phyloP scores from a whole-genome alignment of 768 basidiomycete genomes.

The Boletus sensibilis region DNA sequence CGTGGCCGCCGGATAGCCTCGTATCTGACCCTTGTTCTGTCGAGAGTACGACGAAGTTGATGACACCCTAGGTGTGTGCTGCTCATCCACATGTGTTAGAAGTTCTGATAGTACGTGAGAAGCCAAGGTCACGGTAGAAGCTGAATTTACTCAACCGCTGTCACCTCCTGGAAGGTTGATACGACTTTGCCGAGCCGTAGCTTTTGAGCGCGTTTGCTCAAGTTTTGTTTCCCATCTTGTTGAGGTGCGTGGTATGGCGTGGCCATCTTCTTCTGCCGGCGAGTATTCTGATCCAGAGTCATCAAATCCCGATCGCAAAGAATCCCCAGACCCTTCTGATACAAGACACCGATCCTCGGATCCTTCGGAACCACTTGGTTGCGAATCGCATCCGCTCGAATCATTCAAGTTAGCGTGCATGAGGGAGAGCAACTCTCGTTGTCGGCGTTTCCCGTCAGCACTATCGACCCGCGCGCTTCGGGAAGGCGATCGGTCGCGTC shows the following conservation, averaged over 20 bases:
- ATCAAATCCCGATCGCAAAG: slow-evolving; percentile 19
- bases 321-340: slow-evolving; percentile 22
- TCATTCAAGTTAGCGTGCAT: slow-evolving; percentile 2
- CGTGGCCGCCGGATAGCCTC: background rate
- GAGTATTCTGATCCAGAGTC: slow-evolving; percentile 36
- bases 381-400: slow-evolving; percentile 21
- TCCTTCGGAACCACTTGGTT: slow-evolving; percentile 15
- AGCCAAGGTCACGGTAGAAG: background rate
- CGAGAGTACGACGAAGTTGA: slow-evolving; percentile 4
- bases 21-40: slow-evolving; percentile 3
- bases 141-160: slow-evolving; percentile 12
- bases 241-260: background rate
- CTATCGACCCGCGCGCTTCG: slow-evolving; percentile 1
- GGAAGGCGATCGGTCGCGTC: slow-evolving; percentile 12
- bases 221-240: slow-evolving; percentile 4
- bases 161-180: background rate
- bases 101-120: slow-evolving; percentile 15
- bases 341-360: slow-evolving; percentile 10
- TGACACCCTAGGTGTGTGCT: slow-evolving; percentile 19
- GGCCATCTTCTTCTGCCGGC: slow-evolving; percentile 22
- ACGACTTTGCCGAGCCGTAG: slow-evolving; percentile 6
- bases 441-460: slow-evolving; percentile 17
- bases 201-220: slow-evolving; percentile 7
- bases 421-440: slow-evolving; percentile 19
- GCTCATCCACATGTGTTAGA: slow-evolving; percentile 12